These are phyloP conservation scores for Rutstroemia sp. DNA, from an alignment of 2,329 filamentous ascomycete genomes.

Conservation along the genomic window DNA sequence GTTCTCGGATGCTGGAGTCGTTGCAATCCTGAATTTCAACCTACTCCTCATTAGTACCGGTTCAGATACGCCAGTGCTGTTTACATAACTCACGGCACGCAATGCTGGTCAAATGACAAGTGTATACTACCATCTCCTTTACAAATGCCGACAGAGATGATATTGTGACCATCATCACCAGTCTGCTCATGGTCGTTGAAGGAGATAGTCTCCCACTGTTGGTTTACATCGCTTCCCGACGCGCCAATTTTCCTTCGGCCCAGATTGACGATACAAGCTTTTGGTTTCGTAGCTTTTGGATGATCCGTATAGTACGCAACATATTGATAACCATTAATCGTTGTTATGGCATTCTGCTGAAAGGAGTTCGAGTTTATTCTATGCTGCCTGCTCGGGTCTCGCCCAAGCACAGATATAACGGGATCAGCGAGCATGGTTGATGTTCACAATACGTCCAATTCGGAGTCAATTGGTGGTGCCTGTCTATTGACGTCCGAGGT, in stretches of 20 bases:
- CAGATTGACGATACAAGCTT: conserved; percentile 15
- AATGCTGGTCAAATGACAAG: conserved; percentile 23
- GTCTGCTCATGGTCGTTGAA: conserved; percentile 21
- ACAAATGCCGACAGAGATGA: conserved; percentile 22
- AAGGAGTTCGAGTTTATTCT: conserved; percentile 23
- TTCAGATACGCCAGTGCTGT: not conserved
- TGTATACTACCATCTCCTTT: conserved; percentile 22
- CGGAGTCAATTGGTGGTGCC: too few species aligned
- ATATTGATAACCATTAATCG: conserved; percentile 20
- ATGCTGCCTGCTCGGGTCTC: conserved; percentile 16
- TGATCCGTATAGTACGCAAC: conserved; percentile 18
- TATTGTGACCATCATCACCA: conserved; percentile 23
- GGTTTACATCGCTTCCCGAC: not conserved
- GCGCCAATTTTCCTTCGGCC: conserved; percentile 6
- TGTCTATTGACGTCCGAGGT: not conserved
- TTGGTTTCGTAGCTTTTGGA: not conserved
- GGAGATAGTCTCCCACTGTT: conserved; percentile 16
- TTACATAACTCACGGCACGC: conserved; percentile 16
- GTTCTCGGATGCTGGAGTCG: not conserved
- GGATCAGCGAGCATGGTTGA: conserved; percentile 11
- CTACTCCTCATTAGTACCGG: conserved; percentile 9
- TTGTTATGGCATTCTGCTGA: conserved; percentile 22
- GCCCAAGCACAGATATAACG: conserved; percentile 15
- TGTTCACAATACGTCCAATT: not conserved
- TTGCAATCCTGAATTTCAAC: conserved; percentile 19